Evolutionary conservation across 352 stramenopile species (phyloP).

Genomic region (Stephanocyclus meneghinianus): DNA sequence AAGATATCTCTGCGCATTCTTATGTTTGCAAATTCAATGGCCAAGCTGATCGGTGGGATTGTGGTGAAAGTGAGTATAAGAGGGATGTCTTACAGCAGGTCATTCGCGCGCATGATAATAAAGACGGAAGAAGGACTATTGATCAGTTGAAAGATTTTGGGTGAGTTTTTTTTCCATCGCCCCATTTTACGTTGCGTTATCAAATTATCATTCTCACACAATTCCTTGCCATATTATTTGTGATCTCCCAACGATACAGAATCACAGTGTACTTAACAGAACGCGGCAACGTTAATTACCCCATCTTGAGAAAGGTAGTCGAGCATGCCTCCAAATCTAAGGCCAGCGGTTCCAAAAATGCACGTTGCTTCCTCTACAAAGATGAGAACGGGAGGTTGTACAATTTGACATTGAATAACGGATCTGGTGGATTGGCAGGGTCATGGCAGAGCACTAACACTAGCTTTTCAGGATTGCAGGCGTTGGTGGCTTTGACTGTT

Average conservation of each 20-base stretch:
- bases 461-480: slow-evolving; percentile 61
- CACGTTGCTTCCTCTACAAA: slow-evolving; percentile 63
- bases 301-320: slow-evolving; percentile 34
- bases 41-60: slow-evolving; percentile 12
- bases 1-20: slow-evolving; percentile 14
- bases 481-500: slow-evolving; percentile 52
- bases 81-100: slow-evolving; percentile 33
- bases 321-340: slow-evolving; percentile 26
- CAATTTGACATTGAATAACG: slow-evolving; percentile 58
- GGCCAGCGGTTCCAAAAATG: slow-evolving; percentile 31
- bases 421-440: slow-evolving; percentile 36
- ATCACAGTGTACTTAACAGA: slow-evolving; percentile 50
- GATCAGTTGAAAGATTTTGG: slow-evolving; percentile 55
- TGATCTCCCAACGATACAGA: background rate
- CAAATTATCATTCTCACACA: background rate
- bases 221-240: background rate
- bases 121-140: slow-evolving; percentile 28
- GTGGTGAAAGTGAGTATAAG: slow-evolving; percentile 29
- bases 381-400: slow-evolving; percentile 60
- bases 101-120: slow-evolving; percentile 28
- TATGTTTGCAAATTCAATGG: slow-evolving; percentile 43
- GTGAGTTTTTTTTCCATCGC: background rate
- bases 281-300: slow-evolving; percentile 29
- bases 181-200: background rate
- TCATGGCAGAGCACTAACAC: slow-evolving; percentile 47